Conservation (phyloP, 2,329 filamentous ascomycete genomes). For the Xylogone sp. region DNA sequence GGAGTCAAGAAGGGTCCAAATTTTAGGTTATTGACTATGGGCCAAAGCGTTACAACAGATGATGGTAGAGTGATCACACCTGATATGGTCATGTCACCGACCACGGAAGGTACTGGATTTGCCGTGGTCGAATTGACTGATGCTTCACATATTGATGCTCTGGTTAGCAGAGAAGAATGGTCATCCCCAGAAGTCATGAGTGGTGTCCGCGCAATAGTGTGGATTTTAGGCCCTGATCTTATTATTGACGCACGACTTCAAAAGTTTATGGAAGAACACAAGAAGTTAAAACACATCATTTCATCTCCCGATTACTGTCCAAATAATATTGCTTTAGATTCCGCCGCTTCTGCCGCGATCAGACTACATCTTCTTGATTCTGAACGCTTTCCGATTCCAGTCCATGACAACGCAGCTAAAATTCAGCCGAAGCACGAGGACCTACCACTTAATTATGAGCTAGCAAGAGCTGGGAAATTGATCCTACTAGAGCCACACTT, state of each 20-base stretch:
- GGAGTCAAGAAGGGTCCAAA: slow-evolving; percentile 58
- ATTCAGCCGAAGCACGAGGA: slow-evolving; percentile 1
- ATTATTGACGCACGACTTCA: slow-evolving; percentile 58
- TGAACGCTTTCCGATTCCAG: slow-evolving; percentile 68
- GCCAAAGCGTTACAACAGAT: slow-evolving; percentile 57
- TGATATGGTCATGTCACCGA: slow-evolving; percentile 76
- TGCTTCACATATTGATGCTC: slow-evolving; percentile 61
- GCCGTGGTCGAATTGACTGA: slow-evolving; percentile 78
- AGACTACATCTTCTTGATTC: slow-evolving; percentile 70
- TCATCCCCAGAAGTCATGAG: slow-evolving; percentile 58
- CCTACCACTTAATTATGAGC: slow-evolving; percentile 11
- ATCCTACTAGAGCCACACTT: slow-evolving; percentile 24
- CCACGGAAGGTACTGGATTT: slow-evolving; percentile 66
- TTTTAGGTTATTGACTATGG: slow-evolving; percentile 58
- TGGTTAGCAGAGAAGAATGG: slow-evolving; percentile 73
- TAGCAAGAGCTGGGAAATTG: slow-evolving; percentile 17
- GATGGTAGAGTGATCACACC: slow-evolving; percentile 72
- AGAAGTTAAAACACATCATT: slow-evolving; percentile 68
- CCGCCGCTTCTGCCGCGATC: slow-evolving; percentile 61
- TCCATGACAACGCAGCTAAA: slow-evolving; percentile 46
- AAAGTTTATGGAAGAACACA: slow-evolving; percentile 63
- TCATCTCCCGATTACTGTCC: slow-evolving; percentile 71
- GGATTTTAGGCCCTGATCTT: slow-evolving; percentile 74
- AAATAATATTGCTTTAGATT: slow-evolving; percentile 70
- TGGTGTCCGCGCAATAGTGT: slow-evolving; percentile 67